Percentiles rank a stretch among this genome's conserved stretches.
Conservation (phyloP, 495 filamentous ascomycete species). For the Evernia prunastri region DNA sequence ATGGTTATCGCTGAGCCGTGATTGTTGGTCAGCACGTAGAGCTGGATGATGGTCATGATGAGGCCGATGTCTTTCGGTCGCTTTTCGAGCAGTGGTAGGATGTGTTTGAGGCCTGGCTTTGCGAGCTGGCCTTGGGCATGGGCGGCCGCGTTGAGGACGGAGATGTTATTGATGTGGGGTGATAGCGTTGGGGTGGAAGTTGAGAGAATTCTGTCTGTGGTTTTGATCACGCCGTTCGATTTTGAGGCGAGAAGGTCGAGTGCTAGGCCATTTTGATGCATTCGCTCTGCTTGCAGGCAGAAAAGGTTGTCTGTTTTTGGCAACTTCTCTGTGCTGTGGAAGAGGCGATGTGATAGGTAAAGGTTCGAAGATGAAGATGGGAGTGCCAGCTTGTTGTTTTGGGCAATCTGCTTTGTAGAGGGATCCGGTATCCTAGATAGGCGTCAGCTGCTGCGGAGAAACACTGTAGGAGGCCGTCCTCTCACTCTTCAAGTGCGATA, state of each 20-base stretch:
- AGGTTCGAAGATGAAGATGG: constrained; percentile 60
- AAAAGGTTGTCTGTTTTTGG: constrained; percentile 68
- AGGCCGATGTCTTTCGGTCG: constrained; percentile 80
- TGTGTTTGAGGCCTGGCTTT: constrained; percentile 62
- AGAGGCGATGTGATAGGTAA: constrained; percentile 63
- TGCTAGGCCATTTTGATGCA: constrained; percentile 62
- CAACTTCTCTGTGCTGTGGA: constrained; percentile 51
- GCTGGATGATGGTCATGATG: constrained; percentile 73
- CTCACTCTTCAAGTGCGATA: constrained; percentile 59
- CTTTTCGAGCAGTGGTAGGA: constrained; percentile 67
- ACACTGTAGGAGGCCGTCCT: neutral
- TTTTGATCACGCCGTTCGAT: constrained; percentile 60
- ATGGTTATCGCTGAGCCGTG: constrained; percentile 66
- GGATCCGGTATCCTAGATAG: constrained; percentile 62
- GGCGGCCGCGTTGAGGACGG: constrained; percentile 77
- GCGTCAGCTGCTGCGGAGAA: constrained; percentile 27
- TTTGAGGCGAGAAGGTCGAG: constrained; percentile 76
- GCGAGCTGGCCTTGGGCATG: constrained; percentile 56
- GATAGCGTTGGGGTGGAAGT: constrained; percentile 50
- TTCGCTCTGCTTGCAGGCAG: constrained; percentile 61
- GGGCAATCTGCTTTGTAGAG: constrained; percentile 69
- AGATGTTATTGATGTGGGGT: constrained; percentile 54
- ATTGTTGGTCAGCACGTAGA: constrained; percentile 72
- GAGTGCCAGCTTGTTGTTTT: constrained; percentile 66
- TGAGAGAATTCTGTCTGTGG: constrained; percentile 53